Percentiles rank a stretch among this genome's conserved stretches.
Evolutionary conservation across 345 rosid genomes (phyloP).

Genomic region (Moricandia moricandioides): DNA sequence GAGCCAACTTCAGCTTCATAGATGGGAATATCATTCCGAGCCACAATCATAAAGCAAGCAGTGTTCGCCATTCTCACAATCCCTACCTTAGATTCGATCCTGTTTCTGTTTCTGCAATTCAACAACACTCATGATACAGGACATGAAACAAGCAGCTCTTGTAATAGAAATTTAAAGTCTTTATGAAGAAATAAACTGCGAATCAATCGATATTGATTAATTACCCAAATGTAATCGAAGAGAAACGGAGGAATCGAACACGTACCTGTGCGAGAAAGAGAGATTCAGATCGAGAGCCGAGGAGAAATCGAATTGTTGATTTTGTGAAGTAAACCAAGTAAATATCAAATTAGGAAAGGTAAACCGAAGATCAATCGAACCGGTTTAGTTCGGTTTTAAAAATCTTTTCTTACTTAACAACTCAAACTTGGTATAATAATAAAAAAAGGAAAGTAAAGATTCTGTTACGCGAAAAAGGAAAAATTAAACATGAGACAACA

Average conservation of each 20-base stretch:
- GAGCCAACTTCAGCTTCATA: slow-evolving; percentile 98
- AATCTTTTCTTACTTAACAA: no score
- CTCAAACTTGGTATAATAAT: no score
- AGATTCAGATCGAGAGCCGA: not conserved
- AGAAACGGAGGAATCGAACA: not conserved
- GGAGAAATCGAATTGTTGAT: not conserved
- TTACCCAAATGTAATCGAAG: not conserved
- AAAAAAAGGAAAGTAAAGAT: not conserved
- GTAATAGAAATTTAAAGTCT: not conserved
- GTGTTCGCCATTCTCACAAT: slow-evolving; percentile 63
- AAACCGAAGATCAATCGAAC: not conserved
- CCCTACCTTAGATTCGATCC: not conserved
- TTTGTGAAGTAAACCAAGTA: not conserved
- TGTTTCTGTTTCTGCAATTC: not conserved
- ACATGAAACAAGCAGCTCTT: not conserved
- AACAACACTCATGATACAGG: not conserved
- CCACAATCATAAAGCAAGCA: slow-evolving; percentile 87
- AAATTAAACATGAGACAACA: not conserved
- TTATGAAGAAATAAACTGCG: not conserved
- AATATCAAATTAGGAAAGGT: not conserved
- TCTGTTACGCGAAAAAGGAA: not conserved
- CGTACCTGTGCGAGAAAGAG: not conserved
- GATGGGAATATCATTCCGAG: slow-evolving; percentile 87
- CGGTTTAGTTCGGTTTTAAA: not conserved
- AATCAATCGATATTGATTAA: not conserved